These are phyloP conservation scores for Tagetes patula DNA, from an alignment of 129 eudicot genomes.

Conservation along the genomic window DNA sequence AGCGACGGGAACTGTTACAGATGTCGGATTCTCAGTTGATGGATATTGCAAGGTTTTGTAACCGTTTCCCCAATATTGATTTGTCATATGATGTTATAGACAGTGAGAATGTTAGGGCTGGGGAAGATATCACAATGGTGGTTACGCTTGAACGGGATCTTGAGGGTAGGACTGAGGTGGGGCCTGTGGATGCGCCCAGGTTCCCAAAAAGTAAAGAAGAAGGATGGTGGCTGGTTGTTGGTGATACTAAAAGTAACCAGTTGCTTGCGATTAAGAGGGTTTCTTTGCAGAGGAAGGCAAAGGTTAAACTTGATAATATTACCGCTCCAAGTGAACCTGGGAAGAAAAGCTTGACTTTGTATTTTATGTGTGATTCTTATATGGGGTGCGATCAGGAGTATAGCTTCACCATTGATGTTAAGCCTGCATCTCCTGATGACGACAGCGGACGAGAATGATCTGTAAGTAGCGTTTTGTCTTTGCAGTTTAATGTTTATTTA, in stretches of 20 bases:
- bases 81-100: conserved; percentile 58
- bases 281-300: conserved; percentile 60
- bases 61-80: conserved; percentile 87
- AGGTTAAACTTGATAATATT: conserved; percentile 66
- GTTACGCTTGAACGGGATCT: conserved; percentile 81
- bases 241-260: conserved; percentile 75
- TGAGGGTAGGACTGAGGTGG: conserved; percentile 70
- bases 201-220: conserved; percentile 82
- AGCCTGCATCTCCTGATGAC: conserved; percentile 43
- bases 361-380: conserved; percentile 94
- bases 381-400: conserved; percentile 94
- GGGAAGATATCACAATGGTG: conserved; percentile 56
- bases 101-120: conserved; percentile 52
- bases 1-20: conserved; percentile 63
- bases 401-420: conserved; percentile 64
- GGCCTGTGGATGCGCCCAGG: conserved; percentile 78
- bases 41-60: conserved; percentile 73
- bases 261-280: conserved; percentile 82
- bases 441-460: conserved; percentile 44
- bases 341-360: conserved; percentile 54
- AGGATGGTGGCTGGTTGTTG: conserved; percentile 96
- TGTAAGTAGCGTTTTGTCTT: conserved; percentile 15
- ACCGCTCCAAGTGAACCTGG: conserved; percentile 71
- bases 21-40: conserved; percentile 71
- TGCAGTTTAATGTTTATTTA: not conserved